phyloP scores from a whole-genome alignment of 78 protist genomes.

The Chrysochromulina tobinii region DNA sequence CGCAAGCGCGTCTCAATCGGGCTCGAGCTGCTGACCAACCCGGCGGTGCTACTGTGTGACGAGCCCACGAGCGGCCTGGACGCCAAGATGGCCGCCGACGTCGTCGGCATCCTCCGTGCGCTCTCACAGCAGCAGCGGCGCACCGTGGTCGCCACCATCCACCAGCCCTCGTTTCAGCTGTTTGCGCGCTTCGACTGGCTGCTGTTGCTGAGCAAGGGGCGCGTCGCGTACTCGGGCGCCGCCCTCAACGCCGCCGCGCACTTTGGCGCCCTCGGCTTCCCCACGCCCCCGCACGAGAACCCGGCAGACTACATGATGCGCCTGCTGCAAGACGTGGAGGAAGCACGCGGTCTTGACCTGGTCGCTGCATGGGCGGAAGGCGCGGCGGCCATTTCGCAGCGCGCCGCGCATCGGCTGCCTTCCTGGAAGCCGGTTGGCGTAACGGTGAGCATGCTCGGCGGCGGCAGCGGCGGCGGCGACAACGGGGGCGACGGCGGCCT shows the following conservation, averaged over 20 bases:
- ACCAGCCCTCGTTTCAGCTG: conserved; percentile 37
- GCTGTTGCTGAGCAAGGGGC: conserved; percentile 23
- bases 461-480: too few species aligned
- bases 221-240: conserved; percentile 30
- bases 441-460: too few species aligned
- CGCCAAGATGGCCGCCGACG: not conserved
- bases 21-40: not conserved
- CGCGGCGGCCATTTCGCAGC: not conserved
- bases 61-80: not conserved
- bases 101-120: not conserved
- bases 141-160: conserved; percentile 44
- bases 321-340: not conserved
- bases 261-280: not conserved
- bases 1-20: conserved; percentile 6
- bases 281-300: not conserved
- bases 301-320: not conserved
- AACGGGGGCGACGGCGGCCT: too few species aligned
- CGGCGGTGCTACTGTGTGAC: not conserved
- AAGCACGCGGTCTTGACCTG: not conserved
- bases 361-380: not conserved
- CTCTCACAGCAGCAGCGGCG: not conserved
- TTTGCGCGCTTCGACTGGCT: conserved; percentile 38
- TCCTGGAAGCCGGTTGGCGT: too few species aligned
- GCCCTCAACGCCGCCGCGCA: not conserved
- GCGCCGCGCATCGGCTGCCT: not conserved